Conservation (phyloP, 495 filamentous ascomycete species). For the Penicillium roqueforti region DNA sequence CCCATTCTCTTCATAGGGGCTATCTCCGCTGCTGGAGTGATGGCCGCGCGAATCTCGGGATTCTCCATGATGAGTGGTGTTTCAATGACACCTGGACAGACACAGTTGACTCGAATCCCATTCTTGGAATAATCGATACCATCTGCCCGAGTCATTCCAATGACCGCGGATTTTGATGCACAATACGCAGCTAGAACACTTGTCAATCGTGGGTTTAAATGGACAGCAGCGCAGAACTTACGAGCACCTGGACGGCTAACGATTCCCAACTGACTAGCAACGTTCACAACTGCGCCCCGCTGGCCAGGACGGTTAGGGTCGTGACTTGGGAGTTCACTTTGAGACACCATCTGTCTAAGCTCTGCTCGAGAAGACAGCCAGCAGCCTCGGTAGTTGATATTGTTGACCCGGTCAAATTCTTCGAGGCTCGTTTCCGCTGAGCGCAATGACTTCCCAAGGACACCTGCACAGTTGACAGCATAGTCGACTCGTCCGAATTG, state of each 20-base stretch:
- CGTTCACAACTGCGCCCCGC: conserved; percentile 49
- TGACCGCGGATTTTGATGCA: conserved; percentile 44
- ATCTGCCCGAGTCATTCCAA: conserved; percentile 45
- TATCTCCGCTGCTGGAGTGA: conserved; percentile 37
- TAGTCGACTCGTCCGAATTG: conserved; percentile 49
- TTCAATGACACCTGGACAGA: conserved; percentile 50
- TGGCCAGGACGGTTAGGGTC: conserved; percentile 27
- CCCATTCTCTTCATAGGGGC: conserved; percentile 52
- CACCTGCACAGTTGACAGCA: conserved; percentile 48
- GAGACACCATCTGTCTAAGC: conserved; percentile 44
- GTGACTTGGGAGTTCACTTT: conserved; percentile 43
- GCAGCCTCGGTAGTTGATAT: conserved; percentile 49
- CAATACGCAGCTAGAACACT: conserved; percentile 50
- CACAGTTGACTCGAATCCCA: conserved; percentile 49
- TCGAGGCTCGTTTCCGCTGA: conserved; percentile 34
- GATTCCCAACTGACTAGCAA: conserved; percentile 52
- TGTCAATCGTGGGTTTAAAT: too few species aligned
- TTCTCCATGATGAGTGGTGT: conserved; percentile 45
- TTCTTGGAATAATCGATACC: conserved; percentile 50
- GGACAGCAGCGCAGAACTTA: conserved; percentile 30
- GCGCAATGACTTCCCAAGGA: conserved; percentile 34
- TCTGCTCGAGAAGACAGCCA: conserved; percentile 50
- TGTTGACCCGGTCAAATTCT: conserved; percentile 48
- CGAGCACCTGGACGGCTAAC: conserved; percentile 45
- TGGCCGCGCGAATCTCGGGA: conserved; percentile 31